A percentile compares a stretch with the other conserved stretches of the same genome.
Evolutionary conservation across 768 basidiomycete species (phyloP).

Genomic region (Crassisporium funariophilum): DNA sequence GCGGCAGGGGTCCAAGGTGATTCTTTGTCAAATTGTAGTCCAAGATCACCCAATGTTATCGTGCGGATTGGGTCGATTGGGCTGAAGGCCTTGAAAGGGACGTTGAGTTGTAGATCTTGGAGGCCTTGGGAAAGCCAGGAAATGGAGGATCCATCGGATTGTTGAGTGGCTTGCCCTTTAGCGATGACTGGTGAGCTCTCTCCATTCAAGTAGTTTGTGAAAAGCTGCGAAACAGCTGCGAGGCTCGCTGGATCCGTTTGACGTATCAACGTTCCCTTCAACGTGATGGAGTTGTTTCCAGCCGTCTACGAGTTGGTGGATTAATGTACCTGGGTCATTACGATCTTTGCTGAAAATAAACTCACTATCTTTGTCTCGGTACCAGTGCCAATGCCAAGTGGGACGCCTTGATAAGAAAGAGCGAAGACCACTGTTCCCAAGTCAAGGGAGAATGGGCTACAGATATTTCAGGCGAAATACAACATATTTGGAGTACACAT

Average conservation of each 20-base stretch:
- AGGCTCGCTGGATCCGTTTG: conserved; percentile 51
- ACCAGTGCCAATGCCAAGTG: conserved; percentile 58
- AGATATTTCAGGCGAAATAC: no score
- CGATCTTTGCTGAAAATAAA: conserved; percentile 8
- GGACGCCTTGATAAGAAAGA: conserved; percentile 57
- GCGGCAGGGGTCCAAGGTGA: conserved; percentile 61
- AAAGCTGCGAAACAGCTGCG: conserved; percentile 56
- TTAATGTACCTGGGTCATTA: no score
- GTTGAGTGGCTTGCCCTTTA: conserved; percentile 58
- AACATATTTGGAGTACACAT: no score
- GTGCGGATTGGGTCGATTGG: conserved; percentile 64
- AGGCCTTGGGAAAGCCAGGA: conserved; percentile 71
- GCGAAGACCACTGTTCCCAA: conserved; percentile 69
- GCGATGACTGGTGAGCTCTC: conserved; percentile 60
- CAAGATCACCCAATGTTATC: conserved; percentile 65
- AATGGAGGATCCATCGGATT: conserved; percentile 55
- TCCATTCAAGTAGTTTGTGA: conserved; percentile 73
- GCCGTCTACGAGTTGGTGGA: no score
- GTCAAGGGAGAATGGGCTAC: conserved; percentile 67
- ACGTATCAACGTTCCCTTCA: conserved; percentile 56
- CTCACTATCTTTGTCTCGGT: conserved; percentile 54
- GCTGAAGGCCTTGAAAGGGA: conserved; percentile 55
- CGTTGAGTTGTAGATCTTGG: conserved; percentile 54
- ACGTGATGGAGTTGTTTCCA: conserved; percentile 58
- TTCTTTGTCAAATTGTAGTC: conserved; percentile 53